Conservation (phyloP, 1,284 basidiomycete genomes). For the Ceratobasidium sp. region DNA sequence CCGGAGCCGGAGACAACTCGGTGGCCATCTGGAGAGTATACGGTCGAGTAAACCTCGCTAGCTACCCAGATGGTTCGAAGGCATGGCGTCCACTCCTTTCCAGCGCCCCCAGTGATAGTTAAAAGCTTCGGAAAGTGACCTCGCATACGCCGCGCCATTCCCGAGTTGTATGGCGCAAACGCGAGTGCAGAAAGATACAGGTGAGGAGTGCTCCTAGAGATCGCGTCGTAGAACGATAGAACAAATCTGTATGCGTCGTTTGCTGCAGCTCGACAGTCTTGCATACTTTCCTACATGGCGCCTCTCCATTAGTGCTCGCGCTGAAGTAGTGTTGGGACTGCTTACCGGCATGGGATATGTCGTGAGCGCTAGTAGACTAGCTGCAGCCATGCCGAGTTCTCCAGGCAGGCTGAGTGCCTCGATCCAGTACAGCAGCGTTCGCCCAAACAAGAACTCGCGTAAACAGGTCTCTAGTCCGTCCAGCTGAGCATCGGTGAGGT, state of each 20-base stretch:
- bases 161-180: not conserved
- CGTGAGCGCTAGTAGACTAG: no score
- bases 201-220: not conserved
- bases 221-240: not conserved
- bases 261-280: not conserved
- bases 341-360: no score
- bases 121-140: not conserved
- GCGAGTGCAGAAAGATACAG: not conserved
- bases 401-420: slow-evolving; percentile 8
- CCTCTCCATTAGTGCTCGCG: not conserved
- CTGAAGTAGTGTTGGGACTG: not conserved
- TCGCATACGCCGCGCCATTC: not conserved
- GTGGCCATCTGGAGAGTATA: slow-evolving; percentile 38
- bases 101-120: not conserved
- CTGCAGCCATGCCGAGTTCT: not conserved
- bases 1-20: slow-evolving; percentile 14
- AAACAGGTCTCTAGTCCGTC: not conserved
- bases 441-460: not conserved
- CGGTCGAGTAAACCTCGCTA: no score
- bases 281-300: not conserved
- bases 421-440: slow-evolving; percentile 12
- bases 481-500: not conserved
- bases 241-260: slow-evolving; percentile 5
- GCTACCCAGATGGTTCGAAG: not conserved
- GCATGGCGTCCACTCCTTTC: not conserved